Conservation (phyloP, 352 stramenopile species). For the Phytophthora chlamydospora region DNA sequence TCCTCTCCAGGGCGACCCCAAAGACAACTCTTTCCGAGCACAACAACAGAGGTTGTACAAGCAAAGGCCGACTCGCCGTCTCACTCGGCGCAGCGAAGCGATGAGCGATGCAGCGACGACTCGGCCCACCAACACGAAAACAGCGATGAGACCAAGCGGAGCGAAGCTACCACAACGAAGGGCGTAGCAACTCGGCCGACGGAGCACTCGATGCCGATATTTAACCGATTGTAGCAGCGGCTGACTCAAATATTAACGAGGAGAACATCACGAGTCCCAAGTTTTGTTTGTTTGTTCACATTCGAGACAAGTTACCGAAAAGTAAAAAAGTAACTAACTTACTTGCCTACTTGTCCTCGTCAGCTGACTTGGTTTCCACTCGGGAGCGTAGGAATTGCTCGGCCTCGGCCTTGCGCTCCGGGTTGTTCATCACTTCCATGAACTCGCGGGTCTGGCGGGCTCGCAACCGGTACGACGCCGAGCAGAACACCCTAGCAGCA, state of each 20-base stretch:
- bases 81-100: slow-evolving; percentile 21
- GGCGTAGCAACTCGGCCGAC: slow-evolving; percentile 16
- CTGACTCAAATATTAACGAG: slow-evolving; percentile 43
- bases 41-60: slow-evolving; percentile 53
- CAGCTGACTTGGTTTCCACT: slow-evolving; percentile 39
- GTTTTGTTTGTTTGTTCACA: neutral
- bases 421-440: slow-evolving; percentile 88
- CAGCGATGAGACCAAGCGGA: neutral
- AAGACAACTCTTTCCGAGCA: slow-evolving; percentile 46
- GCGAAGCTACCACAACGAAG: slow-evolving; percentile 4
- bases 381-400: slow-evolving; percentile 78
- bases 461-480: slow-evolving; percentile 53
- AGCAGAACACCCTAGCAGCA: slow-evolving; percentile 61
- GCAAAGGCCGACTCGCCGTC: slow-evolving; percentile 36
- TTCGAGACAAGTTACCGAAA: neutral
- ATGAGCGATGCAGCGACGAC: slow-evolving; percentile 25
- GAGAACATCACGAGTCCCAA: neutral
- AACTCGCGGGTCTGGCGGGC: slow-evolving; percentile 73
- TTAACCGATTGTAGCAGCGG: slow-evolving; percentile 32
- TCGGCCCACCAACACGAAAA: slow-evolving; percentile 20
- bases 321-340: too few relatives aligned
- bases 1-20: slow-evolving; percentile 12
- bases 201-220: slow-evolving; percentile 38
- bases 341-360: slow-evolving; percentile 17
- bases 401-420: slow-evolving; percentile 68